These are phyloP conservation scores for Penicillium mononematosum DNA, from an alignment of 495 filamentous ascomycete species.

Conservation along the genomic window DNA sequence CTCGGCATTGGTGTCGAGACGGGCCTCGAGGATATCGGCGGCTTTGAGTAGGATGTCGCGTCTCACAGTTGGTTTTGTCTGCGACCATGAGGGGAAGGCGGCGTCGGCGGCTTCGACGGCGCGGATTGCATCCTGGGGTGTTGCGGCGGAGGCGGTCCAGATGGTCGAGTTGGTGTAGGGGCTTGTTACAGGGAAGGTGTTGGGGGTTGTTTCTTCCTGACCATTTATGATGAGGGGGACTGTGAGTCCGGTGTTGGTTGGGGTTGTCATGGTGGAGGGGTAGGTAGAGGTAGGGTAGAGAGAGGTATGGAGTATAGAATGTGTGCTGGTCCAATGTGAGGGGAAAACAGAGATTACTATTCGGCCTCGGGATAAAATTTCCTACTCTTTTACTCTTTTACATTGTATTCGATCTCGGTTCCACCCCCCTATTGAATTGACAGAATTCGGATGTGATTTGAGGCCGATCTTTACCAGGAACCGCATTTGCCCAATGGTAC, in stretches of 20 bases:
- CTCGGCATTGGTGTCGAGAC: slow-evolving; percentile 55
- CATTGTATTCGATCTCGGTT: neutral
- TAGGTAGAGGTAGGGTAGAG: neutral
- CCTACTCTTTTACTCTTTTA: neutral
- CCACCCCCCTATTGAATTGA: neutral
- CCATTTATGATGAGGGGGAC: slow-evolving; percentile 74
- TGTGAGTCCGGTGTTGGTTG: slow-evolving; percentile 20
- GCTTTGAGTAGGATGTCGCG: slow-evolving; percentile 74
- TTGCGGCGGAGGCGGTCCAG: slow-evolving; percentile 62
- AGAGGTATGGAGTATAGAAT: neutral
- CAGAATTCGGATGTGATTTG: neutral
- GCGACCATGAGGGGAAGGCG: slow-evolving; percentile 71
- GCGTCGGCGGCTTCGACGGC: slow-evolving; percentile 65
- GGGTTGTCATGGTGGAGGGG: neutral
- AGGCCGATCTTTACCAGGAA: neutral
- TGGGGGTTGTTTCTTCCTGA: slow-evolving; percentile 54
- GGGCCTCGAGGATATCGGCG: slow-evolving; percentile 63
- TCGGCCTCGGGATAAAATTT: neutral
- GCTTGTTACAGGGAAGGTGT: slow-evolving; percentile 63
- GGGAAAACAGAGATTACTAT: neutral
- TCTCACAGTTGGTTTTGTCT: slow-evolving; percentile 58
- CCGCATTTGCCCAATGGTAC: neutral
- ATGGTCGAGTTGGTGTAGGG: slow-evolving; percentile 65
- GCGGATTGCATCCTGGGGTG: slow-evolving; percentile 56
- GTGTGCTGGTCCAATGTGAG: neutral